Evolutionary conservation across 106 monocot species (phyloP), one percentile per base, ranked within the genome.

Genomic region (Acorus calamus): DNA sequence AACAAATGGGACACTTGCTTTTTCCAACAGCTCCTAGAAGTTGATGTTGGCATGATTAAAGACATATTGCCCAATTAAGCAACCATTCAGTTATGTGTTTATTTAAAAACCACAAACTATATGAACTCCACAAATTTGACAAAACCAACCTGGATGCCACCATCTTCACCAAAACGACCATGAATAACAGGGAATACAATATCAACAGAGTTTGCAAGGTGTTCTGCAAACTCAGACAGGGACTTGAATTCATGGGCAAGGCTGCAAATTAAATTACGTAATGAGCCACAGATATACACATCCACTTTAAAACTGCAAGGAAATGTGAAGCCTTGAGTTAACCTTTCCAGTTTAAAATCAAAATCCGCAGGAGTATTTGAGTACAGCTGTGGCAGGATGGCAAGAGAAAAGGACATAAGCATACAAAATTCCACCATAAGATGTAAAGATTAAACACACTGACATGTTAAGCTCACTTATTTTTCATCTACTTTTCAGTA

Each of bases 281-380:
- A 28, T 28, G 28, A 28, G 28, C 28, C 28, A 28, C 28, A 28
- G 28, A 28, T 28, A 28, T 28, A 28, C 28, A 28, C 28, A 28
- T 28, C 28, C 28, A 28, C 28, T 28, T 28, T 28, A 28, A 28
- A 28, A 28, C 28, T 28, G 28, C 28, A 28, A 28, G 13, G 28
- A 8, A 57, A 42, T 0, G 14, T 63, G 53, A 64, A 56, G 4
- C 7, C 50, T 5, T 28, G 50, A 62, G 8, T 61, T 77, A 69
- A 94, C 89, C 94, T 94, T 72, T 89, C 82, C 63, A 94, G 68
- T 73, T 94, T 89, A 78, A 94, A 94, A 76, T 94, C 89, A 74
- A 94, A 94, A 82, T 94, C 94, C 43, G 94, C 81, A 63, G 94
- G 94, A 44, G 94, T 94, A 46, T 89, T 89, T 44, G 86, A 94